A percentile compares a stretch with the other conserved stretches of the same genome.
phyloP scores from a whole-genome alignment of 2,329 filamentous ascomycete species.

The Pseudogymnoascus sp. region DNA sequence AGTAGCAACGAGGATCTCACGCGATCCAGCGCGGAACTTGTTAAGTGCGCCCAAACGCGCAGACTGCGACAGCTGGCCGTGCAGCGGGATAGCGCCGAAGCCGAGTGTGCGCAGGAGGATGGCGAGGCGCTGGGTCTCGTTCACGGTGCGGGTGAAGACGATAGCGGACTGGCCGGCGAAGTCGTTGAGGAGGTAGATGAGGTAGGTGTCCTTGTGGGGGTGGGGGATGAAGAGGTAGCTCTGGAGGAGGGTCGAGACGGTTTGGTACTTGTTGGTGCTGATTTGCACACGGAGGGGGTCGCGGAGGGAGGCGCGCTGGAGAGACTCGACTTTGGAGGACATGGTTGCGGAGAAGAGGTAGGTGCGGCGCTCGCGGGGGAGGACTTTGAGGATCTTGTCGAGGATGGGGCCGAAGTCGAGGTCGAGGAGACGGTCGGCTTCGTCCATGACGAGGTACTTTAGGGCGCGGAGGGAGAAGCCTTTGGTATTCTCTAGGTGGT shows the following conservation, averaged over 20 bases:
- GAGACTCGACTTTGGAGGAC: slow-evolving; percentile 82
- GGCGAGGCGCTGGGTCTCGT: slow-evolving; percentile 78
- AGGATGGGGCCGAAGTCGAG: slow-evolving; percentile 89
- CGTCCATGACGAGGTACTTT: slow-evolving; percentile 90
- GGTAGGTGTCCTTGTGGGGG: slow-evolving; percentile 80
- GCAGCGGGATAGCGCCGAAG: slow-evolving; percentile 83
- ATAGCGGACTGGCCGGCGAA: slow-evolving; percentile 80
- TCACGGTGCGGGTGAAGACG: slow-evolving; percentile 86
- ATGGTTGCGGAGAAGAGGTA: slow-evolving; percentile 94
- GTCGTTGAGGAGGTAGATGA: slow-evolving; percentile 80
- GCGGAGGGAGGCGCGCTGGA: slow-evolving; percentile 80
- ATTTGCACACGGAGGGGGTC: slow-evolving; percentile 80
- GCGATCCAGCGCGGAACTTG: slow-evolving; percentile 76
- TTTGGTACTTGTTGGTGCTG: slow-evolving; percentile 78
- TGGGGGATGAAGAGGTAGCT: slow-evolving; percentile 81
- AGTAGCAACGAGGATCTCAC: slow-evolving; percentile 84
- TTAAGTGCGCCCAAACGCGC: slow-evolving; percentile 78
- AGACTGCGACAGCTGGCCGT: slow-evolving; percentile 85
- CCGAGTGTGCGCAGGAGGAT: slow-evolving; percentile 77
- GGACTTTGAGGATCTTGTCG: slow-evolving; percentile 85
- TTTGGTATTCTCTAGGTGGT: slow-evolving; percentile 94
- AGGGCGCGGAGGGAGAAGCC: slow-evolving; percentile 78
- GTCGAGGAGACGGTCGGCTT: slow-evolving; percentile 85
- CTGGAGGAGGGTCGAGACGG: slow-evolving; percentile 80
- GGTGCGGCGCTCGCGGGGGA: slow-evolving; percentile 70